phyloP scores from a whole-genome alignment of 106 monocot genomes.

The Narthecium ossifragum region DNA sequence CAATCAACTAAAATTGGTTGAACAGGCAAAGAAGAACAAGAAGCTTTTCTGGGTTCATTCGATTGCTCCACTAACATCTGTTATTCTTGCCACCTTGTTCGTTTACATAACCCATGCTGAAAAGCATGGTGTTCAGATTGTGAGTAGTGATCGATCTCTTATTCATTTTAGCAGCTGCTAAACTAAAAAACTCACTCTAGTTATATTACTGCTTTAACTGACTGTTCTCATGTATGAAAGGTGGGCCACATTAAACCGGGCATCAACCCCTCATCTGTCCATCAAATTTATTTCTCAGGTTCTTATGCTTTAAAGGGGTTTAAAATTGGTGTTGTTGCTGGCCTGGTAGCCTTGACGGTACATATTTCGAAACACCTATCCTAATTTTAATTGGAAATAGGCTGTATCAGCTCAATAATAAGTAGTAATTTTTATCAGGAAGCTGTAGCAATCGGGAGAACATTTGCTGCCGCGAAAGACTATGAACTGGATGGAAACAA shows the following conservation, averaged over 20 bases:
- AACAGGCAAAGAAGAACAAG: conserved; percentile 63
- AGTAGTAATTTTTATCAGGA: conserved; percentile 38
- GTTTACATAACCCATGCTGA: conserved; percentile 51
- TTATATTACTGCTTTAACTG: too few species aligned
- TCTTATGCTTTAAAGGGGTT: conserved; percentile 46
- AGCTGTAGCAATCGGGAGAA: conserved; percentile 88
- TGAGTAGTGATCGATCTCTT: conserved; percentile 13
- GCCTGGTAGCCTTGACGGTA: conserved; percentile 80
- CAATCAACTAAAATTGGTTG: background rate
- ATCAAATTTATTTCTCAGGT: conserved; percentile 58
- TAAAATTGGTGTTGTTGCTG: conserved; percentile 57
- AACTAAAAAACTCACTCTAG: too few species aligned
- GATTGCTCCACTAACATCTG: conserved; percentile 48
- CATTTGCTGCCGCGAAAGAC: conserved; percentile 91
- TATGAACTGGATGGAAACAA: conserved; percentile 90
- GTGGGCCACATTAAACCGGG: conserved; percentile 57
- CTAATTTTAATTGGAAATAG: background rate
- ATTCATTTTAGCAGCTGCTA: background rate
- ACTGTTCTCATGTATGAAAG: conserved; percentile 17
- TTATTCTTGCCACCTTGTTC: conserved; percentile 42
- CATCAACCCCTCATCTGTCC: conserved; percentile 67
- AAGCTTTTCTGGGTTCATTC: conserved; percentile 55
- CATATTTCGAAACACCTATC: background rate
- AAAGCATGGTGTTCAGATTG: conserved; percentile 51
- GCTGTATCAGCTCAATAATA: background rate